These are phyloP conservation scores for Rhodotorula mucilaginosa DNA, from an alignment of 1,284 basidiomycete species.

Conservation along the genomic window DNA sequence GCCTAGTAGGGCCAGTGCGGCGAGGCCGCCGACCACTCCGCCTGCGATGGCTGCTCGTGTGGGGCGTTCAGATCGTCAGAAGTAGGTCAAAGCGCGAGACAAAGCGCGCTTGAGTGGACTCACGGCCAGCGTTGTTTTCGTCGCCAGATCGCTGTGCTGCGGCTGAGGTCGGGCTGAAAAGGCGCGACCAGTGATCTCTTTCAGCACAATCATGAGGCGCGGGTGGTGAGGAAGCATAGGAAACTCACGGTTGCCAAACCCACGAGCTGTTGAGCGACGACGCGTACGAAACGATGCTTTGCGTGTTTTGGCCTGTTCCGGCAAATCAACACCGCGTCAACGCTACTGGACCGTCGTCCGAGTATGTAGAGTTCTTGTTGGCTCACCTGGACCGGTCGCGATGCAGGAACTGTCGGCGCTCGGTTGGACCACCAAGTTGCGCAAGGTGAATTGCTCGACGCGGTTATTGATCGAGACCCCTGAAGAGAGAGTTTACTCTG, in stretches of 20 bases:
- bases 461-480: slow-evolving; percentile 25
- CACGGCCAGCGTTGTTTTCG: background rate
- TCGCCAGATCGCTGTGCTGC: background rate
- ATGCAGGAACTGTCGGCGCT: slow-evolving; percentile 11
- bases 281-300: slow-evolving; percentile 21
- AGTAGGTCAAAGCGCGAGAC: background rate
- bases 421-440: slow-evolving; percentile 5
- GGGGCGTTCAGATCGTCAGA: no score
- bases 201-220: background rate
- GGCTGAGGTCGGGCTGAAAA: background rate
- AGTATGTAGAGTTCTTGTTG: background rate
- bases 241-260: slow-evolving; percentile 2
- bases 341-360: background rate
- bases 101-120: background rate
- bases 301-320: slow-evolving; percentile 26
- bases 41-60: slow-evolving; percentile 11
- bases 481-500: background rate
- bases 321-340: background rate
- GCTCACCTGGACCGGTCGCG: slow-evolving; percentile 4
- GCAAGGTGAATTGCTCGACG: slow-evolving; percentile 16
- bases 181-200: background rate
- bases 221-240: no score
- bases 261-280: slow-evolving; percentile 24
- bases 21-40: slow-evolving; percentile 13
- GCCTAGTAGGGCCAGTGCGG: slow-evolving; percentile 1